Conservation (phyloP, 768 basidiomycete species). For the Pisolithus orientalis region DNA sequence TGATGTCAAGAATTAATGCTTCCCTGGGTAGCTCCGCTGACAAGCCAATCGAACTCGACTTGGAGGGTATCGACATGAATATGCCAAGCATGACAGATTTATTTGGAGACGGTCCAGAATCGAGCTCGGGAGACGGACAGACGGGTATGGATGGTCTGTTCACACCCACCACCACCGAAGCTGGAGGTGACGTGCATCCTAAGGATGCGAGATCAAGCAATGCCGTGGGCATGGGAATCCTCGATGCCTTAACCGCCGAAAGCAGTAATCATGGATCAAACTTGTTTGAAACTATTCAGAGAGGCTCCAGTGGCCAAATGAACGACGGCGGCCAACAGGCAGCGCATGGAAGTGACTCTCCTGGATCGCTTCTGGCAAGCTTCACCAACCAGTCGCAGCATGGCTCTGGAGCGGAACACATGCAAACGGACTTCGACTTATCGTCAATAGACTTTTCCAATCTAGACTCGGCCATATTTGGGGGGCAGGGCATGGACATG, state of each 20-base stretch:
- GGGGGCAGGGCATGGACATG: constrained; percentile 39
- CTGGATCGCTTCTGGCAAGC: constrained; percentile 37
- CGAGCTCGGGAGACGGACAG: constrained; percentile 29
- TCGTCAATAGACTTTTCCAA: constrained; percentile 40
- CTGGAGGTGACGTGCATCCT: constrained; percentile 10
- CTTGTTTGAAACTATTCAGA: constrained; percentile 17
- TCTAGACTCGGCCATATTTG: constrained; percentile 39
- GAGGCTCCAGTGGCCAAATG: constrained; percentile 12
- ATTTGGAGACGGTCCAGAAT: constrained; percentile 45
- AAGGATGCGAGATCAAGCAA: constrained; percentile 14
- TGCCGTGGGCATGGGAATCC: constrained; percentile 30
- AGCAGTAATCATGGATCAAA: constrained; percentile 11
- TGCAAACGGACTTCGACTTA: constrained; percentile 40
- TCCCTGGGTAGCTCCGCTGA: constrained; percentile 59
- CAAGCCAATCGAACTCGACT: constrained; percentile 75
- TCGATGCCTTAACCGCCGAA: constrained; percentile 27
- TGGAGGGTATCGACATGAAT: constrained; percentile 63
- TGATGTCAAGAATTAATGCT: constrained; percentile 25
- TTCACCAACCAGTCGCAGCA: constrained; percentile 31
- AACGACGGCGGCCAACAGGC: constrained; percentile 7
- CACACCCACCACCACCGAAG: constrained; percentile 35
- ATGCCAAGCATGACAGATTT: constrained; percentile 44
- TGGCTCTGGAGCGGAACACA: constrained; percentile 12
- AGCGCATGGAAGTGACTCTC: constrained; percentile 23
- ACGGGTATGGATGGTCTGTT: constrained; percentile 44